A percentile compares a stretch with the other conserved stretches of the same genome.
Conservation (phyloP, 164 flowering plant species). For the Akebia trifoliata region DNA sequence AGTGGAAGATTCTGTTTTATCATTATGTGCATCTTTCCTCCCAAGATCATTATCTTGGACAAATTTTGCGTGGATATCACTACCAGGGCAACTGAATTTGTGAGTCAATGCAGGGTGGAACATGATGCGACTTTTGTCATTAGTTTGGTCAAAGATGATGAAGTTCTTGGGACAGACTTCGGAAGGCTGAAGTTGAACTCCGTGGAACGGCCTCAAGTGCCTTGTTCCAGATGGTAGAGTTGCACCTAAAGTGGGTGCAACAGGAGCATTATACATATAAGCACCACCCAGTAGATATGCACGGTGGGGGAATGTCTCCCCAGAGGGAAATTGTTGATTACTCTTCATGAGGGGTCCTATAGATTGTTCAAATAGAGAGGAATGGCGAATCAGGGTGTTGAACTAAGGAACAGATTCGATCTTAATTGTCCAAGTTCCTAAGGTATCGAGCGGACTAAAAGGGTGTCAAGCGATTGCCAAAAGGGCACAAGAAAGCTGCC, state of each 20-base stretch:
- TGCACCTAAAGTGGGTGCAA: conserved; percentile 25
- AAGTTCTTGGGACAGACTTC: conserved; percentile 63
- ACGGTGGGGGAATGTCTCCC: conserved; percentile 22
- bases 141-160: conserved; percentile 66
- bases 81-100: conserved; percentile 33
- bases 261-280: conserved; percentile 24
- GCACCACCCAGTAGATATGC: conserved; percentile 31
- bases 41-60: conserved; percentile 19
- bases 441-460: too few species aligned
- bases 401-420: too few species aligned
- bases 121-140: conserved; percentile 56
- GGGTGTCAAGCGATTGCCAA: too few species aligned
- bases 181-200: conserved; percentile 53
- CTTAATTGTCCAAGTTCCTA: too few species aligned
- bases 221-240: conserved; percentile 26
- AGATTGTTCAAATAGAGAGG: conserved; percentile 1
- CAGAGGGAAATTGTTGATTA: conserved; percentile 29
- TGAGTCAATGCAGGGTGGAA: conserved; percentile 50
- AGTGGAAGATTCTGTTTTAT: conserved; percentile 28
- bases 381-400: conserved; percentile 7
- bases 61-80: conserved; percentile 24
- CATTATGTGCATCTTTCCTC: conserved; percentile 7
- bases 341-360: conserved; percentile 33
- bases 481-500: too few species aligned
- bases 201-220: conserved; percentile 31